Percentiles rank a stretch among this genome's conserved stretches.
Evolutionary conservation across 352 stramenopile species (phyloP).

Genomic region (Globisporangium apiculatum): DNA sequence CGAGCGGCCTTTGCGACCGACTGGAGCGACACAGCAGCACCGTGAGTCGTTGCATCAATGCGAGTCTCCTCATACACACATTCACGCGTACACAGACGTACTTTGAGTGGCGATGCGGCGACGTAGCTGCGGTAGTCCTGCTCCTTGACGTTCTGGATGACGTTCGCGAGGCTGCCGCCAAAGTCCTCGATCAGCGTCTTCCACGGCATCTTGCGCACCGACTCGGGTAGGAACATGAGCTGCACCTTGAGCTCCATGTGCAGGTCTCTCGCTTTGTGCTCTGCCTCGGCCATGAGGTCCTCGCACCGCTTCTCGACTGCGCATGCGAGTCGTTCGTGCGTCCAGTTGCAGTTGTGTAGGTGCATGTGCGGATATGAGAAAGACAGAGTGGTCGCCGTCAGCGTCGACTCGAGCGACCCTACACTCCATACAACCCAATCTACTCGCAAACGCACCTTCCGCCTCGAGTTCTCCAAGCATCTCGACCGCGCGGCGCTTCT

Average conservation of each 20-base stretch:
- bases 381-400: neutral
- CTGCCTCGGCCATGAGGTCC: slow-evolving; percentile 38
- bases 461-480: slow-evolving; percentile 57
- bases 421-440: no score
- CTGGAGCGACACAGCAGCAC: neutral
- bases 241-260: slow-evolving; percentile 75
- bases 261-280: slow-evolving; percentile 54
- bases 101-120: slow-evolving; percentile 29
- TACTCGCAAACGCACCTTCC: slow-evolving; percentile 26
- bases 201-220: slow-evolving; percentile 70
- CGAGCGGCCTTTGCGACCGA: slow-evolving; percentile 1
- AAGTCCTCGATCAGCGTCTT: slow-evolving; percentile 79
- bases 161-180: slow-evolving; percentile 60
- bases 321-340: no score
- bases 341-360: neutral
- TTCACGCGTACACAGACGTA: slow-evolving; percentile 5
- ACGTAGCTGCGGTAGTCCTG: slow-evolving; percentile 24
- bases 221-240: slow-evolving; percentile 63
- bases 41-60: neutral
- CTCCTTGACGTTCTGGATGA: slow-evolving; percentile 53
- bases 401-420: no score
- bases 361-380: neutral
- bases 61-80: slow-evolving; percentile 5
- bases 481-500: slow-evolving; percentile 29
- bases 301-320: slow-evolving; percentile 64